Evolutionary conservation across 257 asterid genomes (phyloP).

Genomic region (Solanum etuberosum): DNA sequence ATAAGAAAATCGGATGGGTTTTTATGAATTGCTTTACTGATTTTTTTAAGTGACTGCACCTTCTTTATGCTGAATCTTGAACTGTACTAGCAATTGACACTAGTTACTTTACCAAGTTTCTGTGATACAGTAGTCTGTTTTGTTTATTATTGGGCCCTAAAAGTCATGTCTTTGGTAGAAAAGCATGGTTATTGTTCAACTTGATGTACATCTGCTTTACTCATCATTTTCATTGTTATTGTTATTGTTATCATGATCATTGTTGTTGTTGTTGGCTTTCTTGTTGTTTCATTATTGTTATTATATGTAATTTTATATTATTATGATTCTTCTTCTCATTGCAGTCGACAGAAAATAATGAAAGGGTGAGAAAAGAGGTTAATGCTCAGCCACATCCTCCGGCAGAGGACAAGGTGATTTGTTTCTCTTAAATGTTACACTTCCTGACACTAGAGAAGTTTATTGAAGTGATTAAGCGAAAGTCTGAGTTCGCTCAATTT

Average conservation of each 20-base stretch:
- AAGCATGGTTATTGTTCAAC: background rate
- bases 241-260: background rate
- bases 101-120: background rate
- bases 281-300: background rate
- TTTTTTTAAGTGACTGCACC: background rate
- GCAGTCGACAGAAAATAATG: slow-evolving; percentile 70
- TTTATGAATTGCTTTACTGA: background rate
- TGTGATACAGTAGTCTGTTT: background rate
- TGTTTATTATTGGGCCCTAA: background rate
- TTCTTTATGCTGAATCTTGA: background rate
- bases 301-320: background rate
- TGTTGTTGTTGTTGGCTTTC: background rate
- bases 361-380: slow-evolving; percentile 57
- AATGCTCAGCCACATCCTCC: slow-evolving; percentile 33
- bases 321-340: slow-evolving; percentile 1
- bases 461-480: background rate
- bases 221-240: background rate
- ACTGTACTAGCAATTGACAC: background rate
- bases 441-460: background rate
- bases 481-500: background rate
- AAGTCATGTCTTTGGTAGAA: background rate
- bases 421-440: background rate
- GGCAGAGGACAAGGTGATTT: slow-evolving; percentile 60
- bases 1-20: background rate
- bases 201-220: background rate